Evolutionary conservation across 192 early-diverging fungal species (phyloP).

Genomic region (Entrophospora sp.): DNA sequence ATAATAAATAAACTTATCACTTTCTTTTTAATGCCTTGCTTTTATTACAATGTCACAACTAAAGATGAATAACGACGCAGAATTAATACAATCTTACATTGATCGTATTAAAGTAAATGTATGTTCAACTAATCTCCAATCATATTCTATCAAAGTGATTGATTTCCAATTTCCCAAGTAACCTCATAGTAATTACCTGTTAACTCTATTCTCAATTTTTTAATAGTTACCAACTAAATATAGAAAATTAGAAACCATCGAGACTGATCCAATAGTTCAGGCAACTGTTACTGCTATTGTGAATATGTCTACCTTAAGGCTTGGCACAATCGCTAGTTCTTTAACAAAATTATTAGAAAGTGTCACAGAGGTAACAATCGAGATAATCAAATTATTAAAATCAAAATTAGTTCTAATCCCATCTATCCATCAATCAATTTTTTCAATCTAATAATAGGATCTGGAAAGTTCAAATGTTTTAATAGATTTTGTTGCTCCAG

Average conservation of each 20-base stretch:
- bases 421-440: background rate
- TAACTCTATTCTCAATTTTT: conserved; percentile 9
- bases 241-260: conserved; percentile 51
- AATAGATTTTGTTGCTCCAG: conserved; percentile 43
- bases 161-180: too few species aligned
- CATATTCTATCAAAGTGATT: too few species aligned
- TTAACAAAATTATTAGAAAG: conserved; percentile 63
- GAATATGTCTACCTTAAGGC: conserved; percentile 64
- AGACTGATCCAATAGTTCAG: conserved; percentile 67
- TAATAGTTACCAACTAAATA: conserved; percentile 70
- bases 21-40: too few species aligned
- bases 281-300: conserved; percentile 67
- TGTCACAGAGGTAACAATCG: conserved; percentile 49
- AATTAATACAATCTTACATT: too few species aligned
- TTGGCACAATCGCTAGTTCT: conserved; percentile 56
- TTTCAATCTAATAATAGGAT: background rate
- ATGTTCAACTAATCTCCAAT: too few species aligned
- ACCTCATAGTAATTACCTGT: too few species aligned
- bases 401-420: background rate
- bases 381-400: background rate
- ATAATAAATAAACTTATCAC: too few species aligned
- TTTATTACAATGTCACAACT: too few species aligned
- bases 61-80: too few species aligned
- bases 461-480: conserved; percentile 32
- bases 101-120: too few species aligned